A percentile compares a stretch with the other conserved stretches of the same genome.
Conservation (phyloP, 345 rosid genomes). For the Crucihimalaya himalaica region DNA sequence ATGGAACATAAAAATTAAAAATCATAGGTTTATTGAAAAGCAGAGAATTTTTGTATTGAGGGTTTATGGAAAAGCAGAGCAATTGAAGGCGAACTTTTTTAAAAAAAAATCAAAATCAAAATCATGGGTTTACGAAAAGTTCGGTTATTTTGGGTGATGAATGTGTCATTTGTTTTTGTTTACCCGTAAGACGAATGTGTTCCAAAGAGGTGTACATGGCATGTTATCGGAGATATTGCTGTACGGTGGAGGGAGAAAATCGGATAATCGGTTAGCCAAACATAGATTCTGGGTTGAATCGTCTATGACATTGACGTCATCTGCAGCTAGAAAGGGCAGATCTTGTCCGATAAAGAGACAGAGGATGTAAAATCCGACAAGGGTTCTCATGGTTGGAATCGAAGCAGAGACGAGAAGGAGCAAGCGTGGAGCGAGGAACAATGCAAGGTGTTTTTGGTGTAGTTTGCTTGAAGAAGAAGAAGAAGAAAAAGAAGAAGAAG, state of each 20-base stretch:
- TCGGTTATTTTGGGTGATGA: too few species aligned
- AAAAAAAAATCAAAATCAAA: too few species aligned
- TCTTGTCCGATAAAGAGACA: conserved; percentile 35
- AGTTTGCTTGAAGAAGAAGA: conserved; percentile 51
- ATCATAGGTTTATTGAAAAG: neutral
- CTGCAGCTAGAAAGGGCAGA: conserved; percentile 31
- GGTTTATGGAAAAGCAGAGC: too few species aligned
- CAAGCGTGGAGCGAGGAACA: conserved; percentile 26
- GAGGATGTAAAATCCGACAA: conserved; percentile 42
- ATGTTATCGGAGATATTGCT: conserved; percentile 56
- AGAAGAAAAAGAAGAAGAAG: conserved; percentile 41
- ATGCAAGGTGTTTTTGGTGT: conserved; percentile 44
- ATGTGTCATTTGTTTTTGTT: too few species aligned
- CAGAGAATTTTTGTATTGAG: too few species aligned
- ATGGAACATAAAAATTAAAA: neutral
- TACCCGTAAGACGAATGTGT: conserved; percentile 78
- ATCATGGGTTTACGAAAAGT: neutral
- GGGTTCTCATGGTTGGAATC: conserved; percentile 22
- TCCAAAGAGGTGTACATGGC: conserved; percentile 75
- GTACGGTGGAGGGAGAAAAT: conserved; percentile 80
- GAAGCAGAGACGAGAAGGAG: conserved; percentile 19
- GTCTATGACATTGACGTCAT: conserved; percentile 5
- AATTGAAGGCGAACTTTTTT: too few species aligned
- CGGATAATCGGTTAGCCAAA: conserved; percentile 46
- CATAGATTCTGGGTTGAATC: conserved; percentile 49